Conservation (phyloP, 2,329 filamentous ascomycete genomes). For the Fusarium domesticum region DNA sequence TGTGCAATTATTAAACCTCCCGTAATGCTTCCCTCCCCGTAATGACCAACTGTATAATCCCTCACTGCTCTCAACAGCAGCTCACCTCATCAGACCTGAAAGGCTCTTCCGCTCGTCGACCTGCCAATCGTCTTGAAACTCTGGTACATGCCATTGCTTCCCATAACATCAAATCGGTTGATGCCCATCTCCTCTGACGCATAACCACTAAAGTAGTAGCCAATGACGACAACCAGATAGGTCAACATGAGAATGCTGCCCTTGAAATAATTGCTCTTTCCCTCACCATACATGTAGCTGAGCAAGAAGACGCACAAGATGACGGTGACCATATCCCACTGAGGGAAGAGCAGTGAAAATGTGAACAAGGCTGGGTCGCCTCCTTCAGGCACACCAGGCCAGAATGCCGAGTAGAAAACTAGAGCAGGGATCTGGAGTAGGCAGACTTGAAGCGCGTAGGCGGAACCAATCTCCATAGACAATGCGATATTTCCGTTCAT, state of each 20-base stretch:
- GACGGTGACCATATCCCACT: constrained; percentile 98
- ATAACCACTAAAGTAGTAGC: constrained; percentile 79
- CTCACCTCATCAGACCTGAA: constrained; percentile 16
- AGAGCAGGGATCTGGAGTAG: constrained; percentile 90
- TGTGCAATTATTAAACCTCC: too few relatives aligned
- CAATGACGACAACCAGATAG: constrained; percentile 86
- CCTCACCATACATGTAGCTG: constrained; percentile 96
- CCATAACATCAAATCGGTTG: constrained; percentile 54
- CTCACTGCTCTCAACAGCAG: neutral
- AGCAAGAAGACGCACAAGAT: constrained; percentile 94
- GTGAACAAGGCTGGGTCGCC: constrained; percentile 55
- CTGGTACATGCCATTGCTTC: constrained; percentile 47
- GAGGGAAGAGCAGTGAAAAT: constrained; percentile 89
- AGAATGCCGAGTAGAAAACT: constrained; percentile 83
- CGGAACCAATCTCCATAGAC: constrained; percentile 98
- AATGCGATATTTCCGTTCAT: constrained; percentile 99
- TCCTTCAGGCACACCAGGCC: constrained; percentile 44
- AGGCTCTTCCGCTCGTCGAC: constrained; percentile 35
- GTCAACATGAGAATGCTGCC: constrained; percentile 90
- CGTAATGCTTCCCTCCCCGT: neutral
- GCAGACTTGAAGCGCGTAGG: constrained; percentile 94
- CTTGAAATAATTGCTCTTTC: constrained; percentile 99
- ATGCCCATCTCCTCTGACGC: constrained; percentile 44
- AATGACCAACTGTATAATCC: too few relatives aligned
- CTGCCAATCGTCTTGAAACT: constrained; percentile 54